Evolutionary conservation across 179 eudicot species (phyloP), one percentile per base, ranked within the genome.

Genomic region (Corrigiola litoralis): DNA sequence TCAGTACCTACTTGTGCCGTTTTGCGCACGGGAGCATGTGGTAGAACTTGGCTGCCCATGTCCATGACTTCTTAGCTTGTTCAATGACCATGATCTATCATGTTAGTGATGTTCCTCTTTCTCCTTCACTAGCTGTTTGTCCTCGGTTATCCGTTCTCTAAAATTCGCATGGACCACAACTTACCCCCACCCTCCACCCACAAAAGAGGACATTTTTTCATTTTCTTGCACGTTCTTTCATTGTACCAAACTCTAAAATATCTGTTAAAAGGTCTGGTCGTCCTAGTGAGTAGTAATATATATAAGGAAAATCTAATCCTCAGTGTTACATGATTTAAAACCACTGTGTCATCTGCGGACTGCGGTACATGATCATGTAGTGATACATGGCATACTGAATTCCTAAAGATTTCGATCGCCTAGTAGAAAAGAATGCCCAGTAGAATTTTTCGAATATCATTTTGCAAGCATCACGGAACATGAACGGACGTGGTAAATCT

Each of bases 91-190:
- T n/a, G 10, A 25, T 51, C 20, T 13, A 11, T 56, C 61, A 21
- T 17, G 29, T 9, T 38, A 38, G 10, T 1, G 6, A 7, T 25
- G 16, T 24, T 12, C 21, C n/a, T 6, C 48, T 60, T 60, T 41
- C 51, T 60, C 64, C 18, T 40, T 24, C 42, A n/a, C 25, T 25
- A 24, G 53, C 4, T 45, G 12, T 17, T 29, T 44, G 44, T 44
- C 53, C 41, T 29, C 3, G 17, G 10, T 31, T 6, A 25, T 9
- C 42, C 28, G 24, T 8, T 37, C 62, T 23, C 41, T 5, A 13
- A 12, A 29, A 61, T 16, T 25, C 44, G 40, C 25, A 44, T 44
- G 66, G 66, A 61, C 66, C 66, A 45, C 66, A 52, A 61, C 66
- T 61, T n/a, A 45, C 27, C 14, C n/a, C 33, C 8, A 12, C 31